phyloP scores from a whole-genome alignment of 371 early-diverging fungal species.

The Syncephalis plumigaleata region DNA sequence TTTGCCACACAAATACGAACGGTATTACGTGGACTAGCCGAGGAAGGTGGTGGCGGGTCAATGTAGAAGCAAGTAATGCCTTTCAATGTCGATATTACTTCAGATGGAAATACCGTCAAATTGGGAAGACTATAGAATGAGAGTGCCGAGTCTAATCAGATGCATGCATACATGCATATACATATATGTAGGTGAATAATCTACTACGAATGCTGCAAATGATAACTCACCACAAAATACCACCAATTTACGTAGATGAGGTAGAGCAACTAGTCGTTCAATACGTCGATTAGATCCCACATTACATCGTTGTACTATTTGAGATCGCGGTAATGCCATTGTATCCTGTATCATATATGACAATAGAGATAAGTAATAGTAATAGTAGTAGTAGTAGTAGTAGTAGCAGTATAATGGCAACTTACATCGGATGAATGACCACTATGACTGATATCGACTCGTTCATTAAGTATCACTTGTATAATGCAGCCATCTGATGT shows the following conservation, averaged over 20 bases:
- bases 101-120: neutral
- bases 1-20: conserved; percentile 30
- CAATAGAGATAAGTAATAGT: neutral
- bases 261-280: neutral
- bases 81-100: neutral
- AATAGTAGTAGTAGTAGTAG: too few species aligned
- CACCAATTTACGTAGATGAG: neutral
- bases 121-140: neutral
- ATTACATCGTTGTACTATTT: too few species aligned
- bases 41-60: neutral
- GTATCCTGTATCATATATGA: too few species aligned
- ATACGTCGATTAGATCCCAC: too few species aligned
- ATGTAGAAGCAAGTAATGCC: neutral
- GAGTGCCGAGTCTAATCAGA: neutral
- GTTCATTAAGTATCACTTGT: too few species aligned
- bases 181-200: too few species aligned
- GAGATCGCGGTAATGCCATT: too few species aligned
- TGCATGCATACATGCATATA: too few species aligned
- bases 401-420: too few species aligned
- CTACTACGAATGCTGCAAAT: neutral
- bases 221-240: neutral
- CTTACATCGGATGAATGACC: too few species aligned
- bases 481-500: too few species aligned
- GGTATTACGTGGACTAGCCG: neutral
- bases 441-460: too few species aligned